A percentile compares a stretch with the other conserved stretches of the same genome.
These are phyloP conservation scores for Berberis vulgaris DNA, from an alignment of 164 flowering plant species.

Conservation along the genomic window DNA sequence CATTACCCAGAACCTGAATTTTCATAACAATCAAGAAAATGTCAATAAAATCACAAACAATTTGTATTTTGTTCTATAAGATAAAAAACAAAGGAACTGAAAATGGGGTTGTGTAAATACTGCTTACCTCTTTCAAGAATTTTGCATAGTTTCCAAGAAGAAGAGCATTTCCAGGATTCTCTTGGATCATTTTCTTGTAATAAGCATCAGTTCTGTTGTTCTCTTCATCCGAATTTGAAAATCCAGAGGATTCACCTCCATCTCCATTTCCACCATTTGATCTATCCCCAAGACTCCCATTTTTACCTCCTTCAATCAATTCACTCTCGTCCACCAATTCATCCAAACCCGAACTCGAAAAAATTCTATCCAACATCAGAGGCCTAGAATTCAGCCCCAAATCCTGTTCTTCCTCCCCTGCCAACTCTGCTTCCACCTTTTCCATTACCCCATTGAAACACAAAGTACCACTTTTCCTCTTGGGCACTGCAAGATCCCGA, in stretches of 20 bases:
- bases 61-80: neutral
- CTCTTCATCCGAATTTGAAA: constrained; percentile 17
- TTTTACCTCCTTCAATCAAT: constrained; percentile 4
- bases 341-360: constrained; percentile 23
- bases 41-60: neutral
- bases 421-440: constrained; percentile 11
- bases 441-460: neutral
- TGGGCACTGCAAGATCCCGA: constrained; percentile 17
- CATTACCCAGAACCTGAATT: constrained; percentile 59
- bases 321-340: neutral
- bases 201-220: constrained; percentile 28
- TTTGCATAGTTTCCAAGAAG: constrained; percentile 54
- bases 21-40: neutral
- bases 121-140: constrained; percentile 55
- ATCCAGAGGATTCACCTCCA: constrained; percentile 9
- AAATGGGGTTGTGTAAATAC: neutral
- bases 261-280: constrained; percentile 14
- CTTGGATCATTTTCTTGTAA: constrained; percentile 54
- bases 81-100: neutral
- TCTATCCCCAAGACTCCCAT: constrained; percentile 13
- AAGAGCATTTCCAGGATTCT: constrained; percentile 48
- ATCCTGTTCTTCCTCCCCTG: constrained; percentile 11
- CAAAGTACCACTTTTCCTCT: constrained; percentile 8
- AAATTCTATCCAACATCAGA: constrained; percentile 18
- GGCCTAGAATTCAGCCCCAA: constrained; percentile 3